Conservation (phyloP, 2,329 filamentous ascomycete species). For the Penicillium hordei region DNA sequence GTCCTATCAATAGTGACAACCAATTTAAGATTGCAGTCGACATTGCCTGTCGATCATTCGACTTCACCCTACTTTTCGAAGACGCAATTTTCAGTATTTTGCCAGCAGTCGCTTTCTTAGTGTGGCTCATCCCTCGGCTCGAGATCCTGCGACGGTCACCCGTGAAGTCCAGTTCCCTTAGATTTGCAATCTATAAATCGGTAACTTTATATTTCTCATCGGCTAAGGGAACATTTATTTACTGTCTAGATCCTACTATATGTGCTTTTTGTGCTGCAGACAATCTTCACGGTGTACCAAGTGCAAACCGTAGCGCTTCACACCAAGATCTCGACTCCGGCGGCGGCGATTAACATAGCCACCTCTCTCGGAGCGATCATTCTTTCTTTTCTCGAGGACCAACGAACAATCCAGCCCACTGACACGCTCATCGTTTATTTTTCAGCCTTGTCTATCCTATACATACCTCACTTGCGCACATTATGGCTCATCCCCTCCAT, state of each 20-base stretch:
- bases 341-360: slow-evolving; percentile 1
- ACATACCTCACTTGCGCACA: slow-evolving; percentile 9
- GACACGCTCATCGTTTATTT: slow-evolving; percentile 14
- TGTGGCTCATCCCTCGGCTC: neutral
- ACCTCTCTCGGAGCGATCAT: neutral
- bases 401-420: slow-evolving; percentile 9
- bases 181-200: slow-evolving; percentile 4
- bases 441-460: neutral
- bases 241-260: neutral
- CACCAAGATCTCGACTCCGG: slow-evolving; percentile 4
- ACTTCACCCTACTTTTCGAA: slow-evolving; percentile 14
- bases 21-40: neutral
- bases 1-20: too few species aligned
- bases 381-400: slow-evolving; percentile 17
- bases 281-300: slow-evolving; percentile 3
- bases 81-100: slow-evolving; percentile 12
- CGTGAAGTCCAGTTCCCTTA: slow-evolving; percentile 11
- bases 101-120: slow-evolving; percentile 9
- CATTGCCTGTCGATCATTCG: neutral
- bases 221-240: too few species aligned
- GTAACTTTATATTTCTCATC: too few species aligned
- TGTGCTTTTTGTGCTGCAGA: slow-evolving; percentile 2
- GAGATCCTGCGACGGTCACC: slow-evolving; percentile 1
- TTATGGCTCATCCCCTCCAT: slow-evolving; percentile 10
- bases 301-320: neutral